phyloP scores from a whole-genome alignment of 2,329 filamentous ascomycete species.

The Fusarium sp. region DNA sequence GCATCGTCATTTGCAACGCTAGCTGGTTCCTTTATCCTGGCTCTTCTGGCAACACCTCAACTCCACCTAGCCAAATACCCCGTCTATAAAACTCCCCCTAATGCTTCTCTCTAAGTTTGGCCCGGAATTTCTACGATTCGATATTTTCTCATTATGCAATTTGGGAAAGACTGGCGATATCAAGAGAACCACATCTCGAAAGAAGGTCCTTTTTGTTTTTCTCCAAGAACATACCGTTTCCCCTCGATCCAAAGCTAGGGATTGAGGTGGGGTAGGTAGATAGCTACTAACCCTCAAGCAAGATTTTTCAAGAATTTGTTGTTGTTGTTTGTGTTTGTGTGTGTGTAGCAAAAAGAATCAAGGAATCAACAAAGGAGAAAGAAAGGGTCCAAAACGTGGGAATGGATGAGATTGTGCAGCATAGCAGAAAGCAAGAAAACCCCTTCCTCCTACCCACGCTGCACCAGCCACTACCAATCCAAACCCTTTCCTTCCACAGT shows the following conservation, averaged over 20 bases:
- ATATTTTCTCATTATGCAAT: constrained; percentile 34
- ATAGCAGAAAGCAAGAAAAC: constrained; percentile 47
- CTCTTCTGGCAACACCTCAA: constrained; percentile 15
- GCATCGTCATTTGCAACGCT: constrained; percentile 37
- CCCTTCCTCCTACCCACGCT: constrained; percentile 44
- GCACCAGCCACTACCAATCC: constrained; percentile 39
- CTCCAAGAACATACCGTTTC: constrained; percentile 21
- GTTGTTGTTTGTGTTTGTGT: constrained; percentile 18
- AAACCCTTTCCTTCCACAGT: constrained; percentile 35
- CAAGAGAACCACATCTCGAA: constrained; percentile 21
- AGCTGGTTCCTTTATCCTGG: constrained; percentile 13
- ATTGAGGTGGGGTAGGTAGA: constrained; percentile 1
- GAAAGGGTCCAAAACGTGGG: constrained; percentile 33
- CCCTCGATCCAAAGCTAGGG: constrained; percentile 14
- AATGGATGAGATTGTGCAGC: constrained; percentile 46
- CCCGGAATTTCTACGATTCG: constrained; percentile 36
- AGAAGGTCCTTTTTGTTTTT: constrained; percentile 28
- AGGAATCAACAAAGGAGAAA: constrained; percentile 22
- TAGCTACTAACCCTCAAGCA: constrained; percentile 24
- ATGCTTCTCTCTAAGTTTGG: constrained; percentile 15
- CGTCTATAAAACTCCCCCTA: constrained; percentile 25
- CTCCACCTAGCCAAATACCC: constrained; percentile 25
- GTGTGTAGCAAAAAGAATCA: constrained; percentile 40
- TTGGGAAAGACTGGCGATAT: constrained; percentile 12
- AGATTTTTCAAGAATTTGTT: constrained; percentile 25